These are phyloP conservation scores for Chalciporus piperatus DNA, from an alignment of 768 basidiomycete genomes.

Conservation along the genomic window DNA sequence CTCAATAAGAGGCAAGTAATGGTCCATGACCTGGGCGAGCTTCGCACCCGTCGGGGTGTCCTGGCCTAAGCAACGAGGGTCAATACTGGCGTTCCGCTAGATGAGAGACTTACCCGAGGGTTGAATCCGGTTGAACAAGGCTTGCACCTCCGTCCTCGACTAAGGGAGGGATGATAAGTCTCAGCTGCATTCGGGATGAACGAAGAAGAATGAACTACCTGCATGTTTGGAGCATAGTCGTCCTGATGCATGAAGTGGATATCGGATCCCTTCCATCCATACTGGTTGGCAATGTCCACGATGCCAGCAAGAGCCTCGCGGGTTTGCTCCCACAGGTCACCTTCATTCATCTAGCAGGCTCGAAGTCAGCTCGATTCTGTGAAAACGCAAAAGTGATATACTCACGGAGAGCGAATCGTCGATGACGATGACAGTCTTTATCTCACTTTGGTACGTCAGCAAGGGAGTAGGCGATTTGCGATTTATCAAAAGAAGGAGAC, in stretches of 20 bases:
- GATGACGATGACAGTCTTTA: constrained; percentile 42
- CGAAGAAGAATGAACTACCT: constrained; percentile 5
- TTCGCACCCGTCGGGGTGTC: constrained; percentile 40
- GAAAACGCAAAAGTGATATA: background rate
- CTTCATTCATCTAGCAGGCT: constrained; percentile 37
- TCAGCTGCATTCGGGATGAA: background rate
- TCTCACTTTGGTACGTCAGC: constrained; percentile 27
- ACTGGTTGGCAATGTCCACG: constrained; percentile 34
- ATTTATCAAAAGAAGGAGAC: constrained; percentile 10
- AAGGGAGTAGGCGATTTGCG: background rate
- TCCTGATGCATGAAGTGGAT: constrained; percentile 41
- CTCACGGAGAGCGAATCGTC: constrained; percentile 41
- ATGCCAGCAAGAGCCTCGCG: constrained; percentile 42
- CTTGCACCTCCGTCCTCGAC: constrained; percentile 21
- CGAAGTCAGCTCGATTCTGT: background rate
- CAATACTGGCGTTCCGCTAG: background rate
- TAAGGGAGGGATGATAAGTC: background rate
- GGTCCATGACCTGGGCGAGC: constrained; percentile 35
- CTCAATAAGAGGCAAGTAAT: constrained; percentile 36
- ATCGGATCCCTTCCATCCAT: constrained; percentile 39
- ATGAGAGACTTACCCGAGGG: constrained; percentile 20
- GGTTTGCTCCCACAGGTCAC: constrained; percentile 37
- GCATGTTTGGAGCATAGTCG: constrained; percentile 29
- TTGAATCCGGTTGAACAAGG: constrained; percentile 24
- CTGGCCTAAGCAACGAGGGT: constrained; percentile 15